Conservation (phyloP, 768 basidiomycete genomes). For the Basidioascus undulatus region DNA sequence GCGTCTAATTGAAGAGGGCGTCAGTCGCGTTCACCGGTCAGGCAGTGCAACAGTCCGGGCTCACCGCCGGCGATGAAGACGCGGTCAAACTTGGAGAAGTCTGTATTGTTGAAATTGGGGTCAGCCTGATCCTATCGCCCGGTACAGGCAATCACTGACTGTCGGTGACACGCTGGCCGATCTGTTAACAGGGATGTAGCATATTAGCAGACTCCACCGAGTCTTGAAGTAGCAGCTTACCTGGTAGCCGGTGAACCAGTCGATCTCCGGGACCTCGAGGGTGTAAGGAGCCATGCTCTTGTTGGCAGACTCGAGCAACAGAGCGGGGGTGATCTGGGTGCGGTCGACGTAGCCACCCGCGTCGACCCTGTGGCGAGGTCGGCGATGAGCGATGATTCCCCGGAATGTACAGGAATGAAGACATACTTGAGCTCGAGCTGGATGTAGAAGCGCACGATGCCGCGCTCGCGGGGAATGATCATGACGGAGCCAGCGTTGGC, state of each 20-base stretch:
- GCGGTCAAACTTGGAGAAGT: slow-evolving; percentile 34
- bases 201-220: neutral
- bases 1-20: slow-evolving; percentile 2
- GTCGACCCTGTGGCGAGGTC: too few relatives aligned
- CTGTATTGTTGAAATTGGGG: too few relatives aligned
- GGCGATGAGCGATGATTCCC: too few relatives aligned
- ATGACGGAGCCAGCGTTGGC: slow-evolving; percentile 30
- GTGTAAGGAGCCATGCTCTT: slow-evolving; percentile 33
- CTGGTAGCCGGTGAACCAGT: slow-evolving; percentile 49
- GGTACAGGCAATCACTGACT: too few relatives aligned
- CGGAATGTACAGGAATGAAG: too few relatives aligned
- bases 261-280: slow-evolving; percentile 18
- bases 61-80: slow-evolving; percentile 58
- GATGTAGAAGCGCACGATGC: slow-evolving; percentile 40
- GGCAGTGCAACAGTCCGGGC: slow-evolving; percentile 41
- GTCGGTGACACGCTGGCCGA: slow-evolving; percentile 51
- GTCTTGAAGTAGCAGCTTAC: neutral
- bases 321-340: slow-evolving; percentile 25
- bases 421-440: slow-evolving; percentile 28
- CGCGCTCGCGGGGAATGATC: slow-evolving; percentile 35
- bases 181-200: slow-evolving; percentile 17
- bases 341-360: slow-evolving; percentile 31
- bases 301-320: slow-evolving; percentile 31
- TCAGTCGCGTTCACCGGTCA: slow-evolving; percentile 20
- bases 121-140: too few relatives aligned